phyloP scores from a whole-genome alignment of 345 rosid species.

The Trapa bicornis region DNA sequence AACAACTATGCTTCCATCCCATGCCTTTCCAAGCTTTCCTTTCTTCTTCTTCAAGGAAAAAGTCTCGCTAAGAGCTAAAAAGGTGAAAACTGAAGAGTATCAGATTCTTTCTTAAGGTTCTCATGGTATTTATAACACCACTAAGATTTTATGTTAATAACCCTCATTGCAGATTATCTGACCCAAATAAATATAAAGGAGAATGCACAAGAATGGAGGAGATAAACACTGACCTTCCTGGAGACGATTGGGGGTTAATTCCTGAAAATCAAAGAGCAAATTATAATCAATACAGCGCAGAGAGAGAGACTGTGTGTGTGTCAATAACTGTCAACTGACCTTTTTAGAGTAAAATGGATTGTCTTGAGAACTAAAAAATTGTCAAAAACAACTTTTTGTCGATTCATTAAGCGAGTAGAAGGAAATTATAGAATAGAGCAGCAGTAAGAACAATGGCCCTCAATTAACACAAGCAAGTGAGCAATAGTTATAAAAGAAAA shows the following conservation, averaged over 20 bases:
- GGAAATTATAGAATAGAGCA: background rate
- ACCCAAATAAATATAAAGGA: background rate
- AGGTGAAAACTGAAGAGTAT: slow-evolving; percentile 7
- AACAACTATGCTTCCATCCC: slow-evolving; percentile 94
- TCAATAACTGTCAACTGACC: background rate
- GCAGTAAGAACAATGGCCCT: background rate
- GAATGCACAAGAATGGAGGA: background rate
- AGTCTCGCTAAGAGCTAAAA: slow-evolving; percentile 74
- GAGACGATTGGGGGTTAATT: slow-evolving; percentile 78
- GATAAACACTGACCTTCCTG: slow-evolving; percentile 60
- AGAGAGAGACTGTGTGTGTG: too few relatives aligned
- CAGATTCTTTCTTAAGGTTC: background rate
- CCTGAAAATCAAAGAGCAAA: slow-evolving; percentile 29
- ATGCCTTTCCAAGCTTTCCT: slow-evolving; percentile 92
- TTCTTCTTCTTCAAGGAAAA: slow-evolving; percentile 76
- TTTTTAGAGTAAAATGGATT: too few relatives aligned
- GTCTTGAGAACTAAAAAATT: background rate
- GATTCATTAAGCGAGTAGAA: background rate
- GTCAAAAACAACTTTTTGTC: background rate
- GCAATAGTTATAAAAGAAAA: background rate
- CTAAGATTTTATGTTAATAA: background rate
- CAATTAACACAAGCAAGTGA: background rate
- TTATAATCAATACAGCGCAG: too few relatives aligned
- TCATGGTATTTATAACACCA: background rate
- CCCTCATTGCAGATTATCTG: background rate